These are phyloP conservation scores for Colletotrichum viniferum DNA, from an alignment of 2,329 filamentous ascomycete species.

Conservation along the genomic window DNA sequence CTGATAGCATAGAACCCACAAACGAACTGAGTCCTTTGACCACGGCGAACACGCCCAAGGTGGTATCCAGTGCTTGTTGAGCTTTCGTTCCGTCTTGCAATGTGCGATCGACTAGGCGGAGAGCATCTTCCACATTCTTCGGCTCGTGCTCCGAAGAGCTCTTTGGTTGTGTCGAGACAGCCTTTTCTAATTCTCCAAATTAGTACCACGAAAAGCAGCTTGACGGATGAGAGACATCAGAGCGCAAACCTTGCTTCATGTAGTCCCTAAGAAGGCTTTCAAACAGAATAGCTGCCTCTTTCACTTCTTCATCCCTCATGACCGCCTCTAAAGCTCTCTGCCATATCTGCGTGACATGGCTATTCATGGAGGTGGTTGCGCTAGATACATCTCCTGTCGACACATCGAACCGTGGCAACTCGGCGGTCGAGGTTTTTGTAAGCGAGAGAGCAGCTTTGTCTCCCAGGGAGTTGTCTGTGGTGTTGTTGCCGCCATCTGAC, in stretches of 20 bases:
- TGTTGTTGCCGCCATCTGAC: too few relatives aligned
- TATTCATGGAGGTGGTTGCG: too few relatives aligned
- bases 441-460: too few relatives aligned
- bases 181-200: background rate
- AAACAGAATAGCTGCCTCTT: background rate
- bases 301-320: background rate
- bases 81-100: background rate
- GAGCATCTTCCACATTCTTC: background rate
- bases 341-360: background rate
- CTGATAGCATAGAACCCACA: background rate
- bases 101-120: background rate
- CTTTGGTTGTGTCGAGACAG: background rate
- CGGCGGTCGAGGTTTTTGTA: too few relatives aligned
- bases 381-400: too few relatives aligned
- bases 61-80: background rate
- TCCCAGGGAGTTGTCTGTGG: accelerated
- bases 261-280: background rate
- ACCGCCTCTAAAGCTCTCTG: background rate
- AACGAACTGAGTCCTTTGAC: background rate
- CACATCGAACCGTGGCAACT: too few relatives aligned
- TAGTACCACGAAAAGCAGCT: background rate
- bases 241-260: background rate
- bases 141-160: background rate
- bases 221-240: accelerated
- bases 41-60: background rate